These are phyloP conservation scores for Aspergillus terreus DNA, from an alignment of 2,329 filamentous ascomycete species.

Conservation along the genomic window DNA sequence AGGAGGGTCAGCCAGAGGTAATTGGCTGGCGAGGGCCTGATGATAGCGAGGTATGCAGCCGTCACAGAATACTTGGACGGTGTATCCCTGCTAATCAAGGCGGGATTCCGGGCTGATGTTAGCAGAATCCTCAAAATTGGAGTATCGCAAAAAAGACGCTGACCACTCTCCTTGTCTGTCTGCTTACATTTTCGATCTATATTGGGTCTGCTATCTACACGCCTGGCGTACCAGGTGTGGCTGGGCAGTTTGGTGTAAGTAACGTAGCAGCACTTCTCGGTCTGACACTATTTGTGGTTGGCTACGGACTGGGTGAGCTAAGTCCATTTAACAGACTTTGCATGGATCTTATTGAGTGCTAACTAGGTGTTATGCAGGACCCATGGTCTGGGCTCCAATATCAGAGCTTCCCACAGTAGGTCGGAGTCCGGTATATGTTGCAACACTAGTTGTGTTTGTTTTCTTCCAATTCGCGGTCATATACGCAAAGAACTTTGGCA, in stretches of 20 bases:
- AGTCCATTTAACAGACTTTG: background rate
- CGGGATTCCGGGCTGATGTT: background rate
- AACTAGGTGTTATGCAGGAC: constrained; percentile 40
- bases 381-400: constrained; percentile 61
- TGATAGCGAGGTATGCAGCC: background rate
- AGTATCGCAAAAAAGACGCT: constrained; percentile 43
- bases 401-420: constrained; percentile 58
- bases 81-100: background rate
- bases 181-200: constrained; percentile 45
- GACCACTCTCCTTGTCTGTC: constrained; percentile 28
- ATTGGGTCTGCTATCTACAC: constrained; percentile 50
- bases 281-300: constrained; percentile 61
- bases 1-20: background rate
- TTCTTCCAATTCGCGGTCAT: constrained; percentile 49
- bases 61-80: background rate
- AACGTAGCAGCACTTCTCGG: constrained; percentile 51
- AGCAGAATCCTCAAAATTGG: constrained; percentile 60
- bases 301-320: constrained; percentile 48
- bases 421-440: constrained; percentile 48
- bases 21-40: background rate
- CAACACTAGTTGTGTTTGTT: constrained; percentile 57
- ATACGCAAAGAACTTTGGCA: constrained; percentile 46
- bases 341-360: background rate
- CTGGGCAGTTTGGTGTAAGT: constrained; percentile 47
- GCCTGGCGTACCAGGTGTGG: background rate